A percentile compares a stretch with the other conserved stretches of the same genome.
These are phyloP conservation scores for Penicillium rolfsii DNA, from an alignment of 2,329 filamentous ascomycete species.

Conservation along the genomic window DNA sequence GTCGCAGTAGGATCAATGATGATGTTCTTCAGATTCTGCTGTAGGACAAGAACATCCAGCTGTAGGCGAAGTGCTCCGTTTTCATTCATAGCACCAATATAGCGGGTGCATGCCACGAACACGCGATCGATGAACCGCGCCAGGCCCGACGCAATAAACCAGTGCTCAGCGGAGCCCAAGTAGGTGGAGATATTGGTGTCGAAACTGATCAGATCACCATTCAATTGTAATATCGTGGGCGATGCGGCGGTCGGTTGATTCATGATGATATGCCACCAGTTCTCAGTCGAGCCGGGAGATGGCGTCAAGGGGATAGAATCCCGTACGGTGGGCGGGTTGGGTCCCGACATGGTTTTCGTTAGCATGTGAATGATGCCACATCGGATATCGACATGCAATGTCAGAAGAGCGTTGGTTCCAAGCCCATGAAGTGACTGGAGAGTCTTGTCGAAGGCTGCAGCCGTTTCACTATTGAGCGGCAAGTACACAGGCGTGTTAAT, in stretches of 20 bases:
- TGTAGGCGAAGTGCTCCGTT: constrained; percentile 85
- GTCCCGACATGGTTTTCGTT: constrained; percentile 62
- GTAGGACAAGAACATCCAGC: constrained; percentile 89
- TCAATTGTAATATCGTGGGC: constrained; percentile 77
- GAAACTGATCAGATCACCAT: constrained; percentile 81
- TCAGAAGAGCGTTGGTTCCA: constrained; percentile 76
- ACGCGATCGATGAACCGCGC: constrained; percentile 77
- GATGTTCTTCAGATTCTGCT: constrained; percentile 95
- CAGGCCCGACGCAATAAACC: constrained; percentile 76
- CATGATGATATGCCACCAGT: constrained; percentile 55
- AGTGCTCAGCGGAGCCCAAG: constrained; percentile 70
- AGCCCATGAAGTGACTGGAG: constrained; percentile 81
- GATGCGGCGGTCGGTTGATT: constrained; percentile 50
- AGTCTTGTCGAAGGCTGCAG: constrained; percentile 84
- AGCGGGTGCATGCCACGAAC: constrained; percentile 71
- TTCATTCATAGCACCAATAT: constrained; percentile 79
- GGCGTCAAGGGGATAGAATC: constrained; percentile 48
- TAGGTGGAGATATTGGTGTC: constrained; percentile 78
- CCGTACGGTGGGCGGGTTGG: constrained; percentile 48
- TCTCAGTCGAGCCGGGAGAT: constrained; percentile 72
- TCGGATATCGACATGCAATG: constrained; percentile 85
- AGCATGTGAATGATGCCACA: constrained; percentile 84
- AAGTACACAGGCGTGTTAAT: constrained; percentile 71
- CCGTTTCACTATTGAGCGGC: constrained; percentile 84
- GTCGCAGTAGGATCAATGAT: constrained; percentile 47